Evolutionary conservation across 2,329 filamentous ascomycete species (phyloP).

Genomic region (Colletotrichum cordylinicola): DNA sequence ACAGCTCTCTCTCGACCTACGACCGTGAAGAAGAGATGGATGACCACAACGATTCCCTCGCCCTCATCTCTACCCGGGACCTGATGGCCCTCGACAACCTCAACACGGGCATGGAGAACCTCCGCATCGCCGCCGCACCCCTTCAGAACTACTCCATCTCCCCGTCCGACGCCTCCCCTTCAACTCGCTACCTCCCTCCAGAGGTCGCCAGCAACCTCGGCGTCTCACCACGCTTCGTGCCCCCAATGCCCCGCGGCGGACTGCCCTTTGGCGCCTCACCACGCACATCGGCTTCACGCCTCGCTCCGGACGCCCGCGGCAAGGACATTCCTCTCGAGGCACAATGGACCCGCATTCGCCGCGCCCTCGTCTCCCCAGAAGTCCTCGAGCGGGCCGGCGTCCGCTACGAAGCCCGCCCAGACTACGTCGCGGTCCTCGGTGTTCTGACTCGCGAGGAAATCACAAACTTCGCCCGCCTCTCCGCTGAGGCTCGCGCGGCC

Average conservation of each 20-base stretch:
- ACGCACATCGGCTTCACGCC: conserved; percentile 34
- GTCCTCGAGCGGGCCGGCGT: conserved; percentile 60
- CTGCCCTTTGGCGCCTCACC: conserved; percentile 15
- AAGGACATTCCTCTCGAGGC: conserved; percentile 62
- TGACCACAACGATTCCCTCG: conserved; percentile 41
- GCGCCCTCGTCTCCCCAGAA: conserved; percentile 62
- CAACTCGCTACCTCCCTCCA: conserved; percentile 35
- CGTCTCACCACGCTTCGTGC: conserved; percentile 45
- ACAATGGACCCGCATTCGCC: conserved; percentile 64
- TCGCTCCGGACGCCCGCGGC: conserved; percentile 64
- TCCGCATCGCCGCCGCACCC: conserved; percentile 42
- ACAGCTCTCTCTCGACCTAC: conserved; percentile 32
- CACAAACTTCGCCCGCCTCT: conserved; percentile 54
- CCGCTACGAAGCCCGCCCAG: conserved; percentile 65
- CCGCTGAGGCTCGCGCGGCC: conserved; percentile 50
- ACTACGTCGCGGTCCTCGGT: conserved; percentile 66
- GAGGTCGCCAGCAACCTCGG: conserved; percentile 39
- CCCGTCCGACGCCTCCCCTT: conserved; percentile 35
- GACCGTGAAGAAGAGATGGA: conserved; percentile 42
- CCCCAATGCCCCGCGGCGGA: conserved; percentile 30
- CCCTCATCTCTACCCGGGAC: conserved; percentile 60
- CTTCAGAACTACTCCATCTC: conserved; percentile 42
- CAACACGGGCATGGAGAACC: conserved; percentile 44
- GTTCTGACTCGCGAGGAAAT: conserved; percentile 58
- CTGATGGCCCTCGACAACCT: conserved; percentile 54